Percentiles rank a stretch among this genome's conserved stretches.
phyloP scores from a whole-genome alignment of 306 rosid species.

The Gastrolobium bilobum region DNA sequence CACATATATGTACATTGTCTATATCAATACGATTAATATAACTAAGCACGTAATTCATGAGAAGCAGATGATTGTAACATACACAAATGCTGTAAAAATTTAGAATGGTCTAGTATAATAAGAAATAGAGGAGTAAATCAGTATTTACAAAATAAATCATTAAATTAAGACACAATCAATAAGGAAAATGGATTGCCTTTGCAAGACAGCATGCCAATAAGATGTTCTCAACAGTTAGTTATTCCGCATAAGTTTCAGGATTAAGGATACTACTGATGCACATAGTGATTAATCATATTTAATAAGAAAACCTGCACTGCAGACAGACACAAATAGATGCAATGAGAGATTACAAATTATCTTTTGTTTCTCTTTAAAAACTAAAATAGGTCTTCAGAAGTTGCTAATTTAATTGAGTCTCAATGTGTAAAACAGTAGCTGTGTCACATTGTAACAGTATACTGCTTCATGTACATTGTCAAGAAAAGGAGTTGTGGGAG shows the following conservation, averaged over 20 bases:
- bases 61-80: not conserved
- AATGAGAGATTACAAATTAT: too few relatives aligned
- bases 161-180: slow-evolving; percentile 1
- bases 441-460: not conserved
- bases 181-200: slow-evolving; percentile 1
- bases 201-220: not conserved
- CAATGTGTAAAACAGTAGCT: not conserved
- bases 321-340: not conserved
- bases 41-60: not conserved
- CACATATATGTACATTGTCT: not conserved
- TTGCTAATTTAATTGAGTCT: not conserved
- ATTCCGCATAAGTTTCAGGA: not conserved
- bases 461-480: slow-evolving; percentile 9
- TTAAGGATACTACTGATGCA: not conserved
- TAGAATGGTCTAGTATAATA: not conserved
- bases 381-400: too few relatives aligned
- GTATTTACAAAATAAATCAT: not conserved
- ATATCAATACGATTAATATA: not conserved
- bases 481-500: too few relatives aligned
- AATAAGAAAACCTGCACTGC: not conserved
- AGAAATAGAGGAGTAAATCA: not conserved
- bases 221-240: not conserved
- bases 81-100: not conserved
- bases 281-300: not conserved
- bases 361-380: too few relatives aligned